Percentiles rank a stretch among this genome's conserved stretches.
phyloP scores from a whole-genome alignment of 2,329 filamentous ascomycete species.

The Penicillium hordei region DNA sequence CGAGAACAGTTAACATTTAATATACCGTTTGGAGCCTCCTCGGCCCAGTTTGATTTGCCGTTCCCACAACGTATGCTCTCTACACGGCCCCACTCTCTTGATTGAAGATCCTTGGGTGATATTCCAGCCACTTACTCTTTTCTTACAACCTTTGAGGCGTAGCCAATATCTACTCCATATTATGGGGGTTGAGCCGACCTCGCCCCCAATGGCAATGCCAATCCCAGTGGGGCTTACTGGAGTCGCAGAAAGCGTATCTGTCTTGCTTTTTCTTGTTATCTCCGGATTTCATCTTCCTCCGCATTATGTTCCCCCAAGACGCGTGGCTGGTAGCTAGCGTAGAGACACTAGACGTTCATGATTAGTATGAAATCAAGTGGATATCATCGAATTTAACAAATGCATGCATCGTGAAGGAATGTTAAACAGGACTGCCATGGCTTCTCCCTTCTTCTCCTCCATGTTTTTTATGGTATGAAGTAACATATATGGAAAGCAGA shows the following conservation, averaged over 20 bases:
- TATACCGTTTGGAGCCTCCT: background rate
- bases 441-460: background rate
- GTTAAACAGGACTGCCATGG: background rate
- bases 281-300: background rate
- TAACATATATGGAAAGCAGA: slow-evolving; percentile 2
- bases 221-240: background rate
- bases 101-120: background rate
- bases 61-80: no score
- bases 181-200: no score
- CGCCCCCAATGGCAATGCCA: background rate
- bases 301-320: background rate
- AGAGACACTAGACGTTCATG: background rate
- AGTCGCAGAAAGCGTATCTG: background rate
- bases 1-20: background rate
- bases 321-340: background rate
- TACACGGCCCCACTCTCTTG: background rate
- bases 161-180: background rate
- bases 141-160: background rate
- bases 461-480: background rate
- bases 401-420: slow-evolving; percentile 26
- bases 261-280: background rate
- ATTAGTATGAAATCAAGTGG: background rate
- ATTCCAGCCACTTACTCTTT: background rate
- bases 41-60: background rate
- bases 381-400: background rate